Evolutionary conservation across 345 rosid genomes (phyloP), one percentile per base, ranked within the genome.

Genomic region (Ceriops tagal): DNA sequence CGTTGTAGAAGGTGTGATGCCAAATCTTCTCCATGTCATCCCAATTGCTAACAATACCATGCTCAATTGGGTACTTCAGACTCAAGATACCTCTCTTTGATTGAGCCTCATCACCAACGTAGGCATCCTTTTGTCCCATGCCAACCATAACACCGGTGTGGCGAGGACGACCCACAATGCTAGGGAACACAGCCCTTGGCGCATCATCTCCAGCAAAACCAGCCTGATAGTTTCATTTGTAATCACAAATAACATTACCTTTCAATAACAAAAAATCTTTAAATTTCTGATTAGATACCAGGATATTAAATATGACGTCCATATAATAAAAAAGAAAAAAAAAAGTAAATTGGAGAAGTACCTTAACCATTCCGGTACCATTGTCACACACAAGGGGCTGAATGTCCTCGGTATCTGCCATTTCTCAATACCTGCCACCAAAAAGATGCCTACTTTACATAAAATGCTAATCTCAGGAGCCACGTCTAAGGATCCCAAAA

Each of bases 281-380:
- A 67, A 43, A 43, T 43, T 13, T 13, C 49, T 18, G 5, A 43
- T 43, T 43, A 43, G 49, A 43, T 43, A 43, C 49, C 5, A 43
- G 49, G 49, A 11, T 43, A 43, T 43, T 43, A 43, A 4, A 43
- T 13, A 24, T 32, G 49, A 16, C 20, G 56, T 35, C 22, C n/a
- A 52, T 61, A n/a, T 46, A 35, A 18, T 32, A 4, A 34, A 4
- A 34, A 2, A 28, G 3, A 28, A 2, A 39, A 10, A 43, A 43
- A 11, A 43, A 11, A 2, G 18, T 43, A 43, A 11, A 3, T 43
- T 11, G 49, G 63, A 27, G 46, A 53, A 8, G 53, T 80, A 89
- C 92, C 92, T 84, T 87, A 65, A 84, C 88, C 88, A 87, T 84
- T 73, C 87, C 88, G 27, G 86, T 87, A 28, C 91, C 88, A 65